Evolutionary conservation across 2,329 filamentous ascomycete species (phyloP).

Genomic region (Pseudogymnoascus sp.): DNA sequence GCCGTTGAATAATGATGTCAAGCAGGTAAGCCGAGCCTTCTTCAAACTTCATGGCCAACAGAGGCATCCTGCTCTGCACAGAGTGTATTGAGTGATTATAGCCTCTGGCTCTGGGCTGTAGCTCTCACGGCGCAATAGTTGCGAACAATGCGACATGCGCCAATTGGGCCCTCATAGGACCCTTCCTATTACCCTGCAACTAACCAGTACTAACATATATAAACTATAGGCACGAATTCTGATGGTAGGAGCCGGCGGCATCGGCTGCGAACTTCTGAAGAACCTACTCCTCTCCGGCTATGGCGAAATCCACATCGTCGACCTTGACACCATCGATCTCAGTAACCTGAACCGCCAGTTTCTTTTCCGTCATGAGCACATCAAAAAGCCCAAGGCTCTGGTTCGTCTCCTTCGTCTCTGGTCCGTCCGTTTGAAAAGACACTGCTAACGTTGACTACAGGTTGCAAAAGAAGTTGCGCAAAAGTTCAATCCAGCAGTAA

Average conservation of each 20-base stretch:
- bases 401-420: conserved; percentile 40
- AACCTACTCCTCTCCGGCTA: conserved; percentile 90
- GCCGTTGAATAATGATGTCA: conserved; percentile 54
- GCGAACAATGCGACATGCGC: neutral
- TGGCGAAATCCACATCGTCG: conserved; percentile 86
- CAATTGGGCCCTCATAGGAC: neutral
- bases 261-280: conserved; percentile 95
- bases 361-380: conserved; percentile 91
- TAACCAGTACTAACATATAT: conserved; percentile 28
- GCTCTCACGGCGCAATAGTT: neutral
- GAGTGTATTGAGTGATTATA: neutral
- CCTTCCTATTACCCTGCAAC: conserved; percentile 1
- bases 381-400: conserved; percentile 92
- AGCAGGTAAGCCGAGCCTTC: conserved; percentile 47
- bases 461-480: conserved; percentile 87
- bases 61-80: too few species aligned
- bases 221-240: conserved; percentile 66
- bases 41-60: neutral
- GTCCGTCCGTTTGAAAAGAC: conserved; percentile 15
- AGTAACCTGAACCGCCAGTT: conserved; percentile 98
- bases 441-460: conserved; percentile 33
- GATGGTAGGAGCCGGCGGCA: conserved; percentile 93
- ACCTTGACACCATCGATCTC: conserved; percentile 95
- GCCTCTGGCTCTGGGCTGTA: neutral
- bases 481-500: conserved; percentile 81